phyloP scores from a whole-genome alignment of 257 asterid species.

The Ehretia macrophylla region DNA sequence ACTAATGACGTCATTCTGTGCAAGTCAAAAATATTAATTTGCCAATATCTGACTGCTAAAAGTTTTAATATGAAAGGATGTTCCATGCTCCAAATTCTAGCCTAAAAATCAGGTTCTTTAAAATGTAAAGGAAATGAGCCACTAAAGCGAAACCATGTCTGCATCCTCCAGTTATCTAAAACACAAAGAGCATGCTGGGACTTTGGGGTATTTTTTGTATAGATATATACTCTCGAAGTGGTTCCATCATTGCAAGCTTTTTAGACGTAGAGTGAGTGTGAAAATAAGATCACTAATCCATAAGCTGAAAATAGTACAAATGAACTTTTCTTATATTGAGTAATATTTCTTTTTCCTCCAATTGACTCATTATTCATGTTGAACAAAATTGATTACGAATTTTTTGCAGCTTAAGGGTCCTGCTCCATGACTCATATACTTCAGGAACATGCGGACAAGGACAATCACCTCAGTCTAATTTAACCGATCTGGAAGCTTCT shows the following conservation, averaged over 20 bases:
- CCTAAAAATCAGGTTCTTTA: no score
- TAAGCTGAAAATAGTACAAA: not conserved
- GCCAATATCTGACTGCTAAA: not conserved
- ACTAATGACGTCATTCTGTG: not conserved
- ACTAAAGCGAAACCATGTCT: no score
- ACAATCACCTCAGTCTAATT: constrained; percentile 42
- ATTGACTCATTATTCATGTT: not conserved
- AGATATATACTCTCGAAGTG: not conserved
- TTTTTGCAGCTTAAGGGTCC: constrained; percentile 66
- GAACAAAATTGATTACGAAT: not conserved
- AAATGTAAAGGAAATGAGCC: no score
- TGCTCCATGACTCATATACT: constrained; percentile 49
- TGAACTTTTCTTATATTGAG: not conserved
- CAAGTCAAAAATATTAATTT: no score
- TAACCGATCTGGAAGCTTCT: constrained; percentile 37
- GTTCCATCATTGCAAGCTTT: not conserved
- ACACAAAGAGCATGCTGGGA: no score
- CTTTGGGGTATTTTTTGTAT: not conserved
- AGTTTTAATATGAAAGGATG: not conserved
- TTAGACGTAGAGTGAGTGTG: not conserved
- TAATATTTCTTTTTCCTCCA: not conserved
- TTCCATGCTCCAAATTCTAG: not conserved
- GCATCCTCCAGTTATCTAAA: no score
- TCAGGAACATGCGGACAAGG: constrained; percentile 43
- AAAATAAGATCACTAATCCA: no score